Evolutionary conservation across 2,329 filamentous ascomycete genomes (phyloP), one percentile per base, ranked within the genome.

Genomic region (Neonectria coccinea): DNA sequence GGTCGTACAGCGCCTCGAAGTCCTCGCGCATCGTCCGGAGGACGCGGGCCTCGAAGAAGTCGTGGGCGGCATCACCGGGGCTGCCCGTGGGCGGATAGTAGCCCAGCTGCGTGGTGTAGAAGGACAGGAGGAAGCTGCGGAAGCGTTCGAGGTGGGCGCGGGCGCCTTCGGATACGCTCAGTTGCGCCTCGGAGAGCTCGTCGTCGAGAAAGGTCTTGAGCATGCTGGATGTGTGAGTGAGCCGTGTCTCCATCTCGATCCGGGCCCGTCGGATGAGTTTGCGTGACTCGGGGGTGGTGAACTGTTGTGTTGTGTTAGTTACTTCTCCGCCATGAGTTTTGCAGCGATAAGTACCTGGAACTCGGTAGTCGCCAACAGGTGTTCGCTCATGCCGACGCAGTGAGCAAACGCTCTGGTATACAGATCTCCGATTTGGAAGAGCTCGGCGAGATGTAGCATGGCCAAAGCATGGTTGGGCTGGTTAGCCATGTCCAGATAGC

Each of bases 401-500:
- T 96, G 92, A 14, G 87, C 85, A 77, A 94, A 93, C 0, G 92
- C 89, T 72, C 92, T 86, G 11, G 89, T 84, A 82, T 92, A 95
- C 12, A 92, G 78, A n/a, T 88, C 84, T 57, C 81, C 82, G 27
- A 91, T 77, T 56, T 86, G 85, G 67, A 89, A 90, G 22, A 84
- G 80, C 73, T 95, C 92, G 2, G 91, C 89, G 47, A 93, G 84
- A 55, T 86, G 86, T 12, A 95, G 79, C 48, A 90, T 81, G 0
- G 89, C 91, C 41, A 94, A 75, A 0, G 92, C 89, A 73, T 94
- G 88, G 56, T 89, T 85, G 0, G 90, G 87, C 64, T 88, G 87
- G 64, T 88, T 86, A 3, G 85, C 83, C 74, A 94, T 85, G 63
- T 89, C 84, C 8, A 89, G 77, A 71, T 95, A 95, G 14, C 91